Conservation (phyloP, 805 yeast species). For the Yarrowia sp. region DNA sequence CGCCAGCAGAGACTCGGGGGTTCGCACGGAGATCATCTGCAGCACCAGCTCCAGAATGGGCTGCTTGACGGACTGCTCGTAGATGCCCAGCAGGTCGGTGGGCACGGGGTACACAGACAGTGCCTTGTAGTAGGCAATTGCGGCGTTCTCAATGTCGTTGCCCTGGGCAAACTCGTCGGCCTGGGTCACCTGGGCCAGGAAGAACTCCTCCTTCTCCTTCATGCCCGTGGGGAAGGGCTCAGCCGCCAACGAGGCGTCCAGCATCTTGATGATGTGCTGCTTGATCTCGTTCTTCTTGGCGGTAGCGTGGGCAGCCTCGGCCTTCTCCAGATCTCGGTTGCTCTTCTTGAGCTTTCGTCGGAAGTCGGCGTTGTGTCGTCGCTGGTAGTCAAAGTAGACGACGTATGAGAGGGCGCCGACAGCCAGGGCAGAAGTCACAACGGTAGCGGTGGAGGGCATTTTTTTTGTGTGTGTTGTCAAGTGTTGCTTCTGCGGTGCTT, state of each 20-base stretch:
- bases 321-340: constrained; percentile 59
- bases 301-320: constrained; percentile 55
- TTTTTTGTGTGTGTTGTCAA: neutral
- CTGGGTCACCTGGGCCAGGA: constrained; percentile 75
- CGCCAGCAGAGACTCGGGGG: constrained; percentile 71
- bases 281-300: constrained; percentile 56
- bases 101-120: constrained; percentile 93
- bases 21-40: constrained; percentile 85
- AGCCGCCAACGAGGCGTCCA: constrained; percentile 60
- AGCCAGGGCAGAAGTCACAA: constrained; percentile 37
- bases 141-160: constrained; percentile 65
- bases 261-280: constrained; percentile 57
- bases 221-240: constrained; percentile 76
- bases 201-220: constrained; percentile 68
- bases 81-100: constrained; percentile 81
- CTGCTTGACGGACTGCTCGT: constrained; percentile 84
- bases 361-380: constrained; percentile 80
- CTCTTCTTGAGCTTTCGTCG: constrained; percentile 69
- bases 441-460: constrained; percentile 40
- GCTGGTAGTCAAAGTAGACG: constrained; percentile 84
- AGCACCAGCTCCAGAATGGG: constrained; percentile 79
- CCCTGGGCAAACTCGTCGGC: constrained; percentile 82
- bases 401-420: constrained; percentile 53
- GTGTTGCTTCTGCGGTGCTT: neutral
- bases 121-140: constrained; percentile 90